Evolutionary conservation across 2,329 filamentous ascomycete species (phyloP), one percentile per base, ranked within the genome.

Genomic region (Arthrinium phaeospermum): DNA sequence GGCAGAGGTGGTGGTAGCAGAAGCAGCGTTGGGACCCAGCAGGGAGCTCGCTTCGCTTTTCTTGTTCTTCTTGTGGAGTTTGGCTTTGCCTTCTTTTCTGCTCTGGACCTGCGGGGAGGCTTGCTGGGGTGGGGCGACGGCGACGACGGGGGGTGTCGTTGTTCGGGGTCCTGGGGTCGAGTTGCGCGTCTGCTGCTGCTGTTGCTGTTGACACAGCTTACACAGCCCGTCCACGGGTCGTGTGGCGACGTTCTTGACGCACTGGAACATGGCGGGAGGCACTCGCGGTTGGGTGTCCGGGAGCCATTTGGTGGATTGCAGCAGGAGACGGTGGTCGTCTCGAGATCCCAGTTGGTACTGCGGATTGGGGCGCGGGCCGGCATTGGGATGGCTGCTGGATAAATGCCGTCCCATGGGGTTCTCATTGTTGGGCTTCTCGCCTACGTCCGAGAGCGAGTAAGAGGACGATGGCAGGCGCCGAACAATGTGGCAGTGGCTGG

Each of bases 401-500:
- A 30, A 30, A 8, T 22, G 30, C 19, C 16, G 19, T 13, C 8
- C 19, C 27, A 10, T 34, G 27, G 16, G 19, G 5, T 47, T 22
- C 45, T 7, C 22, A 3, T 37, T 61, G 51, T 14, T 37, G 67
- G 71, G 7, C 7, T 19, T 37, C 30, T 34, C 51, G 14, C 19
- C 53, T n/a, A 12, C 53, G 4, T 37, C 19, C 1, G 30, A 19
- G 57, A 22, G 22, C 19, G n/a, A 64, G 34, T 37, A 37, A 8
- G 34, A 22, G 19, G 57, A 64, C 13, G 57, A 64, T 12, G 13
- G 34, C 10, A 64, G 74, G 34, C 80, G 74, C 3, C 75, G 75
- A 1, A 76, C 80, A 0, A 76, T 41, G 61, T 77, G 73, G 71
- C 82, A 83, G 30, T 72, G 73, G 71, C 74, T 80, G 8, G 79